Evolutionary conservation across 495 filamentous ascomycete species (phyloP).

Genomic region (Hyphodiscus hymeniophilus): DNA sequence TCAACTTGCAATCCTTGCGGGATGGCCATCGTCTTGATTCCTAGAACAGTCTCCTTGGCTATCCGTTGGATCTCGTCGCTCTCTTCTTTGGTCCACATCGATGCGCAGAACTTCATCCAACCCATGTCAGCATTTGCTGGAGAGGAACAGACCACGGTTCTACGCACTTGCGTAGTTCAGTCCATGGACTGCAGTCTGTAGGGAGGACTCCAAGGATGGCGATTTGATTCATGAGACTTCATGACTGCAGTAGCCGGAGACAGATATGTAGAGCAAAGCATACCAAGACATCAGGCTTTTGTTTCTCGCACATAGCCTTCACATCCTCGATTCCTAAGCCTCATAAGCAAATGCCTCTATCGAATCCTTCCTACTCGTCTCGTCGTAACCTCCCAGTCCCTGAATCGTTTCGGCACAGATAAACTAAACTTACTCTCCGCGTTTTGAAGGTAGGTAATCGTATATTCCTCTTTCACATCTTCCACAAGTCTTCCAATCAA

Average conservation of each 20-base stretch:
- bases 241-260: no score
- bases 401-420: not conserved
- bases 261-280: not conserved
- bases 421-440: conserved; percentile 38
- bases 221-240: no score
- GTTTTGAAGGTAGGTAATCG: conserved; percentile 51
- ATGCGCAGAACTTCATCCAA: conserved; percentile 57
- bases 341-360: not conserved
- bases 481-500: conserved; percentile 54
- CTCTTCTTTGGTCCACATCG: conserved; percentile 59
- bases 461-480: conserved; percentile 49
- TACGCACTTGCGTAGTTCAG: no score
- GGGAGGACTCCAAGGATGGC: no score
- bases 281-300: conserved; percentile 42
- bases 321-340: conserved; percentile 43
- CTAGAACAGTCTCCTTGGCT: conserved; percentile 40
- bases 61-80: conserved; percentile 44
- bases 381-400: not conserved
- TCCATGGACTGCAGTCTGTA: no score
- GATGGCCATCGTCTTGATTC: conserved; percentile 43
- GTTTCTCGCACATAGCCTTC: conserved; percentile 36
- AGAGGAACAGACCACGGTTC: no score
- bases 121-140: not conserved
- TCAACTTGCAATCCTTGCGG: conserved; percentile 57
- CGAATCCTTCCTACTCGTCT: not conserved